A percentile compares a stretch with the other conserved stretches of the same genome.
These are phyloP conservation scores for Castanea mollissima DNA, from an alignment of 306 rosid species.

Conservation along the genomic window DNA sequence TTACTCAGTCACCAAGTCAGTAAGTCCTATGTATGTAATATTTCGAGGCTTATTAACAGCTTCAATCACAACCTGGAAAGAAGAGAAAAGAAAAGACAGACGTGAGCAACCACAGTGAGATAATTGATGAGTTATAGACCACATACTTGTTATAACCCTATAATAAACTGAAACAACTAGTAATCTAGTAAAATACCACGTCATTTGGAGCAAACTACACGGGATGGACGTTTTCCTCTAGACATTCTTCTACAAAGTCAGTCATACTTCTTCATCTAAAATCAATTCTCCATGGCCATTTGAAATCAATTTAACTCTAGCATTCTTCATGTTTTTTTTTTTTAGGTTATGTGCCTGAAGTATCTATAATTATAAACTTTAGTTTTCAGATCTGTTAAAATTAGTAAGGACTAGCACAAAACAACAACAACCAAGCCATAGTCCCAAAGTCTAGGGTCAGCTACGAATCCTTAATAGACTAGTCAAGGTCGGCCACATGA, in stretches of 20 bases:
- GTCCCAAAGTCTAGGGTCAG: no score
- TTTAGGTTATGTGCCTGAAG: no score
- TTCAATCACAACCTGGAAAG: constrained; percentile 90
- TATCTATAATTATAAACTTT: neutral
- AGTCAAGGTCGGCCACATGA: no score
- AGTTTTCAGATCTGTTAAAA: no score
- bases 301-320: neutral
- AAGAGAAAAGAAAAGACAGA: constrained; percentile 1
- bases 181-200: neutral
- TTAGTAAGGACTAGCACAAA: no score
- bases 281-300: neutral
- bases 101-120: constrained; percentile 19
- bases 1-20: constrained; percentile 99
- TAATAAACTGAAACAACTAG: neutral
- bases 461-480: no score
- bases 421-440: no score
- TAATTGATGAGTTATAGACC: neutral
- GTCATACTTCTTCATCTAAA: neutral
- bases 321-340: no score
- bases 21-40: constrained; percentile 76
- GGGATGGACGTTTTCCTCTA: neutral
- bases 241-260: neutral
- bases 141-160: neutral
- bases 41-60: constrained; percentile 88
- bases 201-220: neutral